Base-by-base conservation (phyloP, 257 asterid species). In the Scutellaria baicalensis region DNA sequence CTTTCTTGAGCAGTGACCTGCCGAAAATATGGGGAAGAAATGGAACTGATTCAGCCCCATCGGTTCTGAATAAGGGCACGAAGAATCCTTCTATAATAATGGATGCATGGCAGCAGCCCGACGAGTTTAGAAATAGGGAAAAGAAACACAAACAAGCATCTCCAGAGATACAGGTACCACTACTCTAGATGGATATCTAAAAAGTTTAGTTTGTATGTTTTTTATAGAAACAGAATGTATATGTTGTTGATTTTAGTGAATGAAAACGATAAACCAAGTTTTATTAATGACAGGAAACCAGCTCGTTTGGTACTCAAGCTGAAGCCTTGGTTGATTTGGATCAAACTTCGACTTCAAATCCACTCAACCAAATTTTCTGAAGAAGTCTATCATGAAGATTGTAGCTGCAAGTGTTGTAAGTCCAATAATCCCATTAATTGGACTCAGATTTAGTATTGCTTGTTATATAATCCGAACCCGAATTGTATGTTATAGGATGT, bases 331-430 rank as follows among this genome's bases (percentile, higher is more conserved):
- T 60, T 39, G 81, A 77, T 64, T 59, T 27, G 69, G 78, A 69
- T 23, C 17, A 18, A 59, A 43, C 64, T 17, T 61, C 70, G 33
- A 36, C 76, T 55, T 50, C 76, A 40, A 82, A 66, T 69, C 83
- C 10, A 42, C 21, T 8, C 65, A 69, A 51, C 85, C 69, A 72
- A 75, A 70, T 72, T 76, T 89, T 68, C 72, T 88, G 48, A 80
- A 35, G 72, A 86, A 81, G 71, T 83, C 85, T n/a, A 70, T 65
- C 61, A 69, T 58, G 78, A 80, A 81, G 78, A 79, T 88, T 21
- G 70, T 90, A 52, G 65, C 91, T 69, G 83, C 83, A 38, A 84
- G 81, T 77, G 55, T 61, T 20, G 96, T 88, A 80, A 88, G 95
- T 80, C 60, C 61, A 27, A 36, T 33, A 31, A 52, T 65, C 67